A percentile compares a stretch with the other conserved stretches of the same genome.
These are phyloP conservation scores for Penicillium arizonense DNA, from an alignment of 495 filamentous ascomycete genomes.

Conservation along the genomic window DNA sequence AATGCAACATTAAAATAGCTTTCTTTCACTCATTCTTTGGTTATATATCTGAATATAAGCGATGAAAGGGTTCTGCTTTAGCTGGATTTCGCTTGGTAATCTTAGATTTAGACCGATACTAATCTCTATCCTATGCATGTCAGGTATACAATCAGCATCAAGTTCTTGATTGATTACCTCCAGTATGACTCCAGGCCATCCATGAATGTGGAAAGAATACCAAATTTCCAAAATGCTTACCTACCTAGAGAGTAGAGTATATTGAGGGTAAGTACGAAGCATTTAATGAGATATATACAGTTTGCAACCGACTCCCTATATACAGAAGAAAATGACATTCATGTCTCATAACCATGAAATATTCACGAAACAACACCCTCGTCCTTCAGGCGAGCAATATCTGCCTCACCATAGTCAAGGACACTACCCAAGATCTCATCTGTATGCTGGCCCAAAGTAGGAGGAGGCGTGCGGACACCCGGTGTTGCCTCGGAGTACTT, in stretches of 20 bases:
- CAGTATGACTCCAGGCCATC: too few relatives aligned
- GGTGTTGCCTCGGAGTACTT: slow-evolving; percentile 87
- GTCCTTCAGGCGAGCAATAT: slow-evolving; percentile 61
- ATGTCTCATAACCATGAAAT: neutral
- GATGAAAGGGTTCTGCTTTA: too few relatives aligned
- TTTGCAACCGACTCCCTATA: neutral
- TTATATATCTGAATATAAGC: too few relatives aligned
- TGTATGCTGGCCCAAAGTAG: slow-evolving; percentile 88
- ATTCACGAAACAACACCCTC: slow-evolving; percentile 66
- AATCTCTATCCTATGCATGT: too few relatives aligned
- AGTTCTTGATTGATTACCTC: too few relatives aligned
- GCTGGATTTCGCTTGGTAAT: too few relatives aligned
- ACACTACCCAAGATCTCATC: slow-evolving; percentile 73
- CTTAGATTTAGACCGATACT: too few relatives aligned
- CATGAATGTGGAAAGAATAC: too few relatives aligned
- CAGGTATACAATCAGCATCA: too few relatives aligned
- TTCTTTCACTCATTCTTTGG: neutral
- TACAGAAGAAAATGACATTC: neutral
- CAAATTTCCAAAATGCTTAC: too few relatives aligned
- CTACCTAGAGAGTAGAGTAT: too few relatives aligned
- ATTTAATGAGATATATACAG: neutral
- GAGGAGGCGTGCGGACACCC: slow-evolving; percentile 75
- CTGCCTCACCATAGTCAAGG: slow-evolving; percentile 58
- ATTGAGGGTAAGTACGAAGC: too few relatives aligned
- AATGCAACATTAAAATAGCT: slow-evolving; percentile 3